Evolutionary conservation across 495 filamentous ascomycete genomes (phyloP).

Genomic region (Bathelium albidoporum): DNA sequence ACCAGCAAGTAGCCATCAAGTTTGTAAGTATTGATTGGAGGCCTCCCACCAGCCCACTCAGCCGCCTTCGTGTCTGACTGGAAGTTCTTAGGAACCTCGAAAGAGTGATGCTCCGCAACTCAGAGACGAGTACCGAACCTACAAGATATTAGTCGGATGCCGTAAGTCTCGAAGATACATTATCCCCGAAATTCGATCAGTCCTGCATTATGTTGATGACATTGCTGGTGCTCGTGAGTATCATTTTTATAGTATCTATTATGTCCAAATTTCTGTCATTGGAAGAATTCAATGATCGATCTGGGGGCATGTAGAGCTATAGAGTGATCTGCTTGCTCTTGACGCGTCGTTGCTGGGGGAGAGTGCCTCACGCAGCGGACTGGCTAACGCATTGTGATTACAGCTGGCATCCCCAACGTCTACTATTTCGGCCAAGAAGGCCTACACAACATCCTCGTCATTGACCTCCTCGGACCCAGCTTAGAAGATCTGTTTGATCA

Average conservation of each 20-base stretch:
- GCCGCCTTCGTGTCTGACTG: background rate
- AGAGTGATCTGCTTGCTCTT: background rate
- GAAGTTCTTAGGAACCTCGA: constrained; percentile 65
- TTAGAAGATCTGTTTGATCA: constrained; percentile 97
- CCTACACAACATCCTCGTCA: constrained; percentile 97
- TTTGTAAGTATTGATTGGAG: constrained; percentile 62
- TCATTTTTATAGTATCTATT: too few relatives aligned
- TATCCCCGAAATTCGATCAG: background rate
- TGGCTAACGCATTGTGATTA: constrained; percentile 5
- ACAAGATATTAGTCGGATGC: constrained; percentile 98
- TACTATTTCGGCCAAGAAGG: constrained; percentile 99
- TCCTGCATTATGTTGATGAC: too few relatives aligned
- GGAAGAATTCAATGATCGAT: background rate
- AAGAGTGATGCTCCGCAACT: constrained; percentile 98
- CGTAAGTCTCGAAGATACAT: constrained; percentile 74
- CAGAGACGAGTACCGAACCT: constrained; percentile 97
- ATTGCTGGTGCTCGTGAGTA: too few relatives aligned
- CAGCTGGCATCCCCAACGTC: constrained; percentile 98
- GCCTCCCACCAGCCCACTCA: background rate
- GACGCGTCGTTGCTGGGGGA: too few relatives aligned
- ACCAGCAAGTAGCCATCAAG: constrained; percentile 99
- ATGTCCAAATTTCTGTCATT: background rate
- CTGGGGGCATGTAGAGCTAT: background rate
- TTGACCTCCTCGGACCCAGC: constrained; percentile 91
- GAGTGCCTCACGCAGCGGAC: too few relatives aligned